These are phyloP conservation scores for Podospora appendiculata DNA, from an alignment of 495 filamentous ascomycete species.

Conservation along the genomic window DNA sequence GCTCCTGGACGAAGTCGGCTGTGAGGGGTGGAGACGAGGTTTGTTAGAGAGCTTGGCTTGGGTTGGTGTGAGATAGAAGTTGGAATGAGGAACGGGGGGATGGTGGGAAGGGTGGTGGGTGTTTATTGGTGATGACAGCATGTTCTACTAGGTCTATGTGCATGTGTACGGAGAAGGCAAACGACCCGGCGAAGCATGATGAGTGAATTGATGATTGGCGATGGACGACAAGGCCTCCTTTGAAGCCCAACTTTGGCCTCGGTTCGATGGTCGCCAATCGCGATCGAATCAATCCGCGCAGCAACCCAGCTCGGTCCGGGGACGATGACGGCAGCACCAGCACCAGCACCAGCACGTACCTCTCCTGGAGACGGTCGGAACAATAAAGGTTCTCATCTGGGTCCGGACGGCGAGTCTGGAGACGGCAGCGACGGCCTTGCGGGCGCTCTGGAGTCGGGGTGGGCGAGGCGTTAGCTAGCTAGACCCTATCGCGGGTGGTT, in stretches of 20 bases:
- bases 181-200: too few relatives aligned
- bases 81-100: background rate
- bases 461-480: conserved; percentile 6
- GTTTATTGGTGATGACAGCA: background rate
- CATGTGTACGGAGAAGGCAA: too few relatives aligned
- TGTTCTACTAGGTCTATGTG: background rate
- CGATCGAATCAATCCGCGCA: conserved; percentile 16
- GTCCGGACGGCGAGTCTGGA: conserved; percentile 64
- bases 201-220: too few relatives aligned
- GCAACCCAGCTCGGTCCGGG: background rate
- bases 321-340: conserved; percentile 11
- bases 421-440: conserved; percentile 59
- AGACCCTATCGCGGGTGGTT: background rate
- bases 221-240: too few relatives aligned
- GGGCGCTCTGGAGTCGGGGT: conserved; percentile 44
- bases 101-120: background rate
- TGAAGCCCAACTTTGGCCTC: too few relatives aligned
- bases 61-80: background rate
- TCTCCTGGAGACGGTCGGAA: conserved; percentile 63
- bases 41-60: background rate
- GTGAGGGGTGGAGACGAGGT: background rate
- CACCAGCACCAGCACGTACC: conserved; percentile 43
- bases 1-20: conserved; percentile 95
- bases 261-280: too few relatives aligned
- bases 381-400: conserved; percentile 75